A percentile compares a stretch with the other conserved stretches of the same genome.
These are phyloP conservation scores for Amanita inopinata DNA, from an alignment of 768 basidiomycete species.

Conservation along the genomic window DNA sequence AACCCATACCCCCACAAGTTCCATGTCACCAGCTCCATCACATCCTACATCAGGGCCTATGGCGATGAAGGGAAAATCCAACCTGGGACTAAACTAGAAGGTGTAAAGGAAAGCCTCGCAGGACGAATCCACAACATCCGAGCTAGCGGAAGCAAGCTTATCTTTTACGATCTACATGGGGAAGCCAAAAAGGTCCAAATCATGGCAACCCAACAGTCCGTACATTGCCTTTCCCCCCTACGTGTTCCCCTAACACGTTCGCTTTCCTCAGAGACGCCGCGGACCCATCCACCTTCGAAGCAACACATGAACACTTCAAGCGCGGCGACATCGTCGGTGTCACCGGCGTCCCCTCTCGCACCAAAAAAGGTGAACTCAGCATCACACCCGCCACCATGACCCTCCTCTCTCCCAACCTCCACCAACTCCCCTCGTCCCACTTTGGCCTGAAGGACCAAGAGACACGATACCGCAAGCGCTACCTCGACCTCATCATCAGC, in stretches of 20 bases:
- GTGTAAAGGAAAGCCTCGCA: conserved; percentile 55
- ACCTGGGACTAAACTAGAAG: conserved; percentile 56
- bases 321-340: conserved; percentile 97
- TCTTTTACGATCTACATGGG: conserved; percentile 89
- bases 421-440: conserved; percentile 87
- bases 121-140: conserved; percentile 92
- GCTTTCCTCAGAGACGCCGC: conserved; percentile 44
- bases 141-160: conserved; percentile 69
- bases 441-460: conserved; percentile 97
- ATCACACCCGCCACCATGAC: conserved; percentile 73
- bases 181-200: conserved; percentile 94
- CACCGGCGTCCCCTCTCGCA: conserved; percentile 78
- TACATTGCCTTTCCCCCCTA: conserved; percentile 8
- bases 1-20: conserved; percentile 99
- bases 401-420: conserved; percentile 92
- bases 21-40: conserved; percentile 70
- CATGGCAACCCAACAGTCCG: conserved; percentile 81
- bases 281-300: conserved; percentile 53
- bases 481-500: conserved; percentile 95
- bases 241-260: background rate
- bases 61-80: conserved; percentile 62
- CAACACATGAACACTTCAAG: conserved; percentile 78
- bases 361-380: conserved; percentile 92
- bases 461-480: conserved; percentile 95
- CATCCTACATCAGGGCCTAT: conserved; percentile 64